A percentile compares a stretch with the other conserved stretches of the same genome.
Conservation (phyloP, 2,329 filamentous ascomycete species). For the Nemania diffusa region DNA sequence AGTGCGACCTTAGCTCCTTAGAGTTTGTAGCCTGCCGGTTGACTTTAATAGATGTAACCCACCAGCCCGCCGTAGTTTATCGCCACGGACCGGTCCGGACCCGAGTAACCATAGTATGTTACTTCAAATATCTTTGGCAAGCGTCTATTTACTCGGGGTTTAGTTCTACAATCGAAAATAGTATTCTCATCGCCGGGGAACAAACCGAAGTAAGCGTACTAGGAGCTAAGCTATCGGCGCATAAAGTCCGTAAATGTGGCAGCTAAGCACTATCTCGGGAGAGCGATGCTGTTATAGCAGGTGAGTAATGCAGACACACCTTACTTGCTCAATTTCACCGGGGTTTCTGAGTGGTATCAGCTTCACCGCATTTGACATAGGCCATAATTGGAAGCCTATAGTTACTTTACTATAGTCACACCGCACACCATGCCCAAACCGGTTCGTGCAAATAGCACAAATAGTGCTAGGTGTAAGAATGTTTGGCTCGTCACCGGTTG, state of each 20-base stretch:
- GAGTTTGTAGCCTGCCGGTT: not conserved
- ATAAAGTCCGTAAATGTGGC: not conserved
- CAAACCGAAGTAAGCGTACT: not conserved
- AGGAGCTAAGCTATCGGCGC: not conserved
- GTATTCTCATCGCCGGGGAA: not conserved
- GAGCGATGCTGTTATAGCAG: not conserved
- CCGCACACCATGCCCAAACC: not conserved
- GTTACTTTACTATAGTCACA: not conserved
- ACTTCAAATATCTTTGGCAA: not conserved
- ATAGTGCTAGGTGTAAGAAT: slow-evolving; percentile 1
- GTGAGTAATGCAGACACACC: not conserved
- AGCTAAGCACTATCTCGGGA: no score
- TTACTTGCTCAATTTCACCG: not conserved
- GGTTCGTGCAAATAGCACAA: not conserved
- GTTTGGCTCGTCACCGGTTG: slow-evolving; percentile 32
- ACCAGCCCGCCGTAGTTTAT: not conserved
- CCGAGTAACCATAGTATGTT: not conserved
- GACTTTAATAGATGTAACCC: not conserved
- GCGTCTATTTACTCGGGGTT: not conserved
- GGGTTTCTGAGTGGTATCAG: not conserved
- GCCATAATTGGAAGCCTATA: not conserved
- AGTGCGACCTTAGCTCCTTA: not conserved
- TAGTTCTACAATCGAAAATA: not conserved
- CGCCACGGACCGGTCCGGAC: not conserved
- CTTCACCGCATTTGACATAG: not conserved